A percentile compares a stretch with the other conserved stretches of the same genome.
Conservation (phyloP, 2,329 filamentous ascomycete genomes). For the Nannizzia gypsea region DNA sequence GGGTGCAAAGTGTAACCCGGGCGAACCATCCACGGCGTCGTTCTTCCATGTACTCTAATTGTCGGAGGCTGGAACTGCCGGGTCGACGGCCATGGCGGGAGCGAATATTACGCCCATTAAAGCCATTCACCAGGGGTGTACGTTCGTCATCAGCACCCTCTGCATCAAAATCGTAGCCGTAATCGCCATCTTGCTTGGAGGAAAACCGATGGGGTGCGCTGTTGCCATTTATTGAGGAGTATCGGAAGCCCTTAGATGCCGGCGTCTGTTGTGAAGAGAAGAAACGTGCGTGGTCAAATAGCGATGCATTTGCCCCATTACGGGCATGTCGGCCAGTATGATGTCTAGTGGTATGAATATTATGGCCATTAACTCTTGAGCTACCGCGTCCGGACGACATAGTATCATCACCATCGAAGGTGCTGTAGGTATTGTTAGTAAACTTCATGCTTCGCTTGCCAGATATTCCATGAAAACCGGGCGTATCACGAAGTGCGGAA, state of each 20-base stretch:
- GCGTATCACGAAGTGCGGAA: constrained; percentile 49
- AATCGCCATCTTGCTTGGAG: constrained; percentile 49
- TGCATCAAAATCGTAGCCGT: constrained; percentile 71
- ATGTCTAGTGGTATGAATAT: constrained; percentile 55
- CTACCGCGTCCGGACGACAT: constrained; percentile 51
- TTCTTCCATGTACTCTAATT: constrained; percentile 62
- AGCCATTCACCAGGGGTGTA: constrained; percentile 60
- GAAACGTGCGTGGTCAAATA: constrained; percentile 71
- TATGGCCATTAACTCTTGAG: constrained; percentile 50
- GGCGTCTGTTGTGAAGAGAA: constrained; percentile 35
- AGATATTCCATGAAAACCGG: constrained; percentile 46
- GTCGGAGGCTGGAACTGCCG: constrained; percentile 48
- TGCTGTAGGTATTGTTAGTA: constrained; percentile 50
- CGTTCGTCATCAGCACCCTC: constrained; percentile 75
- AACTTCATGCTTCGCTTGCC: constrained; percentile 96
- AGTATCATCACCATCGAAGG: constrained; percentile 53
- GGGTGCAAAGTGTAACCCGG: constrained; percentile 74
- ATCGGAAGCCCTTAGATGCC: constrained; percentile 50
- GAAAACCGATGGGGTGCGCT: constrained; percentile 42
- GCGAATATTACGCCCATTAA: constrained; percentile 48
- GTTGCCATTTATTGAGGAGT: constrained; percentile 39
- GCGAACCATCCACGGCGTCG: constrained; percentile 52
- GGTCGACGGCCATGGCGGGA: constrained; percentile 46
- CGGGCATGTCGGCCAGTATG: constrained; percentile 72
- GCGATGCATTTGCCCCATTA: constrained; percentile 53